Base-by-base conservation (phyloP, 129 eudicot species). In the Tagetes erecta region DNA sequence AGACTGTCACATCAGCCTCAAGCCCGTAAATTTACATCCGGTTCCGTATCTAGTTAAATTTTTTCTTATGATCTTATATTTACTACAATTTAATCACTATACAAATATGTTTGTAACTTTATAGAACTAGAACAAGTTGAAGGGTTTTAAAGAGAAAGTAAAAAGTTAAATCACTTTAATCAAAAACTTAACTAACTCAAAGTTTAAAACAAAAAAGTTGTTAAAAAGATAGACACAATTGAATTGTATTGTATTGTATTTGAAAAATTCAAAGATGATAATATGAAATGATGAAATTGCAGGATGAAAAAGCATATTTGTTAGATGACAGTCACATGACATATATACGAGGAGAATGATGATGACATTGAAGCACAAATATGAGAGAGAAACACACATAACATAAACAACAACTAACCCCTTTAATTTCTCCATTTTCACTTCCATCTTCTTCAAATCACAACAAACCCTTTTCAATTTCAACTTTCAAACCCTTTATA, bases 321-420 rank as follows among this genome's bases (percentile, higher is more conserved):
- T 31, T 30, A 51, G 35, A 76, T 67, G 76, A 39, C 52, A 2
- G 42, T 39, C 45, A 38, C 14, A 70, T 78, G 77, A 60, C 77
- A 78, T 71, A 71, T 78, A 64, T 64, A 78, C 73, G 37, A 78
- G 73, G 67, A 71, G 77, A 78, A 71, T 78, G 73, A 78, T 78
- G 82, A 78, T 63, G 71, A 50, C 34, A 41, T 12, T 37, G 41
- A 63, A 71, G 66, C 50, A 78, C 63, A 56, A 59, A 40, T 35
- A 78, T 62, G 77, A 39, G 72, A 78, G 72, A 71, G 76, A 78
- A 62, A 49, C 50, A 59, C 33, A 49, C 64, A 34, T 42, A 51
- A 20, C 27, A 20, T 20, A 20, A 20, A 20, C 27, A 71, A 71
- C 51, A 70, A 78, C 68, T 20, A 58, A 44, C 75, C 40, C 44